phyloP scores from a whole-genome alignment of 768 basidiomycete species.

The Phylloporus rhodoxanthus region DNA sequence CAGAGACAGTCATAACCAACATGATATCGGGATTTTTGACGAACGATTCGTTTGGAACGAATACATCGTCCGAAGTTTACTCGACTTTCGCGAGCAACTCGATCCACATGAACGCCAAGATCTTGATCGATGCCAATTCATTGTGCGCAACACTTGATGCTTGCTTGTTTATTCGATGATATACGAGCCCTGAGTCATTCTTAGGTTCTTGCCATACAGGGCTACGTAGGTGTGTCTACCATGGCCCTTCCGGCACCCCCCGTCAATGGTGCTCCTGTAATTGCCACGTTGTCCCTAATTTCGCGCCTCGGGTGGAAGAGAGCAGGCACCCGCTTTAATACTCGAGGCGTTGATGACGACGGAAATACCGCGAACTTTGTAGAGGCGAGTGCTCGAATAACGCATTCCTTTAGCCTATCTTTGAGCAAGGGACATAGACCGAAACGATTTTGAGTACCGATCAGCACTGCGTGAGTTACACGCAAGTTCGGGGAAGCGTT shows the following conservation, averaged over 20 bases:
- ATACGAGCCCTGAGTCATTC: constrained; percentile 7
- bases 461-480: constrained; percentile 84
- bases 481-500: constrained; percentile 91
- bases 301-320: constrained; percentile 90
- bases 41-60: constrained; percentile 94
- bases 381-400: constrained; percentile 50
- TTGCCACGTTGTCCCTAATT: constrained; percentile 75
- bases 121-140: constrained; percentile 78
- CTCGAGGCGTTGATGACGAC: constrained; percentile 92
- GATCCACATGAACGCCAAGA: constrained; percentile 62
- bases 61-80: constrained; percentile 77
- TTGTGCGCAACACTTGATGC: constrained; percentile 46
- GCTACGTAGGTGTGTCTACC: constrained; percentile 80
- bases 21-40: constrained; percentile 62
- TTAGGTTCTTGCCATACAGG: constrained; percentile 88
- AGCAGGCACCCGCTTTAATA: constrained; percentile 96
- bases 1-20: constrained; percentile 38
- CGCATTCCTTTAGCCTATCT: constrained; percentile 2
- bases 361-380: constrained; percentile 96
- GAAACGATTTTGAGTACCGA: constrained; percentile 87
- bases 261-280: constrained; percentile 61
- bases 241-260: constrained; percentile 74
- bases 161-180: neutral
- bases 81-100: constrained; percentile 82
- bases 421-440: constrained; percentile 47